Evolutionary conservation across 164 flowering plant genomes (phyloP), one percentile per base, ranked within the genome.

Genomic region (Platanus orientalis): DNA sequence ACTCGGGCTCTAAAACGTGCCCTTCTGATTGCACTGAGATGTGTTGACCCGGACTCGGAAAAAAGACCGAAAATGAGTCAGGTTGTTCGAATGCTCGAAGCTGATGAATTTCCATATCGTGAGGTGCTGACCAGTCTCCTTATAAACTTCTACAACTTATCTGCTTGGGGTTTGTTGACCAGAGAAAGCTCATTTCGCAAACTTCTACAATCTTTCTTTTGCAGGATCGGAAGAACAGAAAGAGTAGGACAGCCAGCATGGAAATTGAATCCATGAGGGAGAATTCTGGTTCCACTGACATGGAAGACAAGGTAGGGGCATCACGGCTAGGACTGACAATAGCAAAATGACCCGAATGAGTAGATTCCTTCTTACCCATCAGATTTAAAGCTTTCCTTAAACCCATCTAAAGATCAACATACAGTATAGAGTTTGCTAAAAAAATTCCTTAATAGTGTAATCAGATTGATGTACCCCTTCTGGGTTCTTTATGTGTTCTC

Each of bases 201-300:
- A n/a, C 20, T 10, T 42, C 47, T 12, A 16, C 20, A 45, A 16
- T n/a, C n/a, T 45, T 19, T 44, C 58, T 60, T 50, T n/a, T n/a
- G n/a, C 79, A 89, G 96, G 90, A 84, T 62, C 79, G 87, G 21
- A 83, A 84, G 71, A 81, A 66, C 73, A 71, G 83, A 68, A 81
- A 71, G 77, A 89, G 82, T 73, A 85, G 81, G 6, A 74, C 88
- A 34, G 65, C 76, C 19, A 89, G 92, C 80, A 74, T 83, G 82
- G 96, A 89, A 73, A 28, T 76, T 54, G 87, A 81, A 28, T 72
- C 82, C 47, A 42, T 73, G 69, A 80, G 72, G 69, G 84, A 82
- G 25, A 64, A 44, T 50, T 53, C 61, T 26, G 70, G 68, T 47
- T 68, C 80, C 51, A 60, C 67, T 53, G 83, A 79, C 24, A 28